Base-by-base conservation (phyloP, 257 asterid species). In the Anisodus acutangulus region DNA sequence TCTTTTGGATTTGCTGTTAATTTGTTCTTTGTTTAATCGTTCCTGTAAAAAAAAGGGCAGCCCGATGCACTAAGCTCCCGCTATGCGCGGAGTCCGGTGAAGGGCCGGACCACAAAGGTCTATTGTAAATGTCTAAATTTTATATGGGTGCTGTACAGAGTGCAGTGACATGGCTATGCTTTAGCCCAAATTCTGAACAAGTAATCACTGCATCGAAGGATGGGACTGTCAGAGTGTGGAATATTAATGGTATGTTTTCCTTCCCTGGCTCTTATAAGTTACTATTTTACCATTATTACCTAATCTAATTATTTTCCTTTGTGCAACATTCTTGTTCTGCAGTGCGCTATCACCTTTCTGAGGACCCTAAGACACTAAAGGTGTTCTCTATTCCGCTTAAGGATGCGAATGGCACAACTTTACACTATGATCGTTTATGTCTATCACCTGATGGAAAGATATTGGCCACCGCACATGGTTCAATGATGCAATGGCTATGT, bases 121-220 rank as follows among this genome's bases (percentile, higher is more conserved):
- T 31, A 31, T 31, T 31, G 35, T 31, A 60, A 76, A 16, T 70
- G 10, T 69, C n/a, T 39, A 57, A 82, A 74, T 67, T 72, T 67
- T 76, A 49, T 45, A 45, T 84, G 74, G 62, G 51, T 87, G 59
- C 84, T 88, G 51, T 88, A 71, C 96, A 97, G 99, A 97, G 99
- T 92, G 99, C 99, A 9, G 99, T 97, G 78, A 97, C 98, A 41
- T 97, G 99, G 97, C 92, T 97, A 85, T 94, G 99, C 94, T 97
- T 97, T 85, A 78, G 90, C 84, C 97, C 94, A 64, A 91, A 91
- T 89, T 97, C 99, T 49, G 98, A 97, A 83, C 92, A 97, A 86
- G 89, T 97, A 83, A 88, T 97, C 89, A 97, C 99, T 12, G 94
- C 97, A 83, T 97, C 99, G 45, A 97, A 95, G 94, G 99, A 97